Conservation (phyloP, 306 rosid species). For the Rosa chinensis region DNA sequence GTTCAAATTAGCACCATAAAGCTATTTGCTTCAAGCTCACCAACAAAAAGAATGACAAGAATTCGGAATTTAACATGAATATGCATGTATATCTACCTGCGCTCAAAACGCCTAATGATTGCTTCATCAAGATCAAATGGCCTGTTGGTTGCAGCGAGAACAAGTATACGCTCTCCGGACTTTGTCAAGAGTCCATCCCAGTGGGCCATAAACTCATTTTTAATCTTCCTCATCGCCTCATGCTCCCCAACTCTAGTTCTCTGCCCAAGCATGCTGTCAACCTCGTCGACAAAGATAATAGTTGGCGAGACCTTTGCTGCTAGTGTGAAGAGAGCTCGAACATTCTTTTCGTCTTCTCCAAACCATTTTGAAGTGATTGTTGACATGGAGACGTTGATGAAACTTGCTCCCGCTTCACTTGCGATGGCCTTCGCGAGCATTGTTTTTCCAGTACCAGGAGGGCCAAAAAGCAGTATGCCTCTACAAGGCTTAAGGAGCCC, state of each 20-base stretch:
- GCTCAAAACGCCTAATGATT: constrained; percentile 75
- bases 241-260: constrained; percentile 77
- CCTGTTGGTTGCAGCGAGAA: constrained; percentile 86
- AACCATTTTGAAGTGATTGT: constrained; percentile 74
- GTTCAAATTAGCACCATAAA: constrained; percentile 16
- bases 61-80: not conserved
- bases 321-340: constrained; percentile 71
- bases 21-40: not conserved
- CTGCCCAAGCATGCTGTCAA: constrained; percentile 87
- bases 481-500: constrained; percentile 79
- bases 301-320: constrained; percentile 87
- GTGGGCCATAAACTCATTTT: constrained; percentile 80
- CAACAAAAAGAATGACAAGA: not conserved
- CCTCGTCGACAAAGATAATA: constrained; percentile 77
- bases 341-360: constrained; percentile 79
- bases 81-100: constrained; percentile 44
- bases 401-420: constrained; percentile 81
- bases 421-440: constrained; percentile 91
- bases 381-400: constrained; percentile 80
- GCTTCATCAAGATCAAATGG: constrained; percentile 94
- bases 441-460: constrained; percentile 87
- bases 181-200: constrained; percentile 81
- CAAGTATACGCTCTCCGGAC: constrained; percentile 56
- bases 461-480: constrained; percentile 82
- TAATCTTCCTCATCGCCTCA: constrained; percentile 72